phyloP scores from a whole-genome alignment of 495 filamentous ascomycete genomes.

The Hyaloscypha hepaticicola region DNA sequence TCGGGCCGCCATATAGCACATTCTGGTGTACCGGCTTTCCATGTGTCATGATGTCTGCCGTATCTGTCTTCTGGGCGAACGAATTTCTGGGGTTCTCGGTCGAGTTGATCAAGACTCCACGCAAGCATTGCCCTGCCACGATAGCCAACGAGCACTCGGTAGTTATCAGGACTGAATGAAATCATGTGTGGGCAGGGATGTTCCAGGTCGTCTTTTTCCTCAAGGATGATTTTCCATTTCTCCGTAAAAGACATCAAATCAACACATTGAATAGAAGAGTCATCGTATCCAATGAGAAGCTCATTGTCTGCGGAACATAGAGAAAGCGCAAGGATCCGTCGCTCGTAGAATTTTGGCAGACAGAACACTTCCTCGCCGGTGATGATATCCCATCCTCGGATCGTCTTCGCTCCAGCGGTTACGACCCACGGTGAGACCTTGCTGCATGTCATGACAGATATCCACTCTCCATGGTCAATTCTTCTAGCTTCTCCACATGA shows the following conservation, averaged over 20 bases:
- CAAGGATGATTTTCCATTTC: not conserved
- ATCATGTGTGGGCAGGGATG: constrained; percentile 9
- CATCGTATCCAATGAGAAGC: constrained; percentile 10
- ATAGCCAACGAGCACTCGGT: constrained; percentile 19
- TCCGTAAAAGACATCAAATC: not conserved
- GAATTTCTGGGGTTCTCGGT: not conserved
- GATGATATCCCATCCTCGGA: constrained; percentile 14
- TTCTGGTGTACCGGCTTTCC: constrained; percentile 10
- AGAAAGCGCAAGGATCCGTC: not conserved
- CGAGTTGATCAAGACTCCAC: constrained; percentile 15
- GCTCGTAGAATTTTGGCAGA: not conserved
- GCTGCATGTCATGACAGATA: constrained; percentile 24
- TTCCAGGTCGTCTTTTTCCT: not conserved
- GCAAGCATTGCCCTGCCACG: constrained; percentile 14
- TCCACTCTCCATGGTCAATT: constrained; percentile 28
- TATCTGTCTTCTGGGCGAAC: not conserved
- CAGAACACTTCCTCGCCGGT: constrained; percentile 17
- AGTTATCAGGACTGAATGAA: constrained; percentile 22
- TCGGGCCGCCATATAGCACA: constrained; percentile 20
- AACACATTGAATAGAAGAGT: not conserved
- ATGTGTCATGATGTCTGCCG: not conserved
- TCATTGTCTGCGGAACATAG: constrained; percentile 1
- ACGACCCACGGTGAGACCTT: constrained; percentile 20
- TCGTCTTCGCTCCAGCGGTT: constrained; percentile 29
- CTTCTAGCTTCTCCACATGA: constrained; percentile 24